Conservation (phyloP, 306 rosid species). For the Crotalaria pallida region DNA sequence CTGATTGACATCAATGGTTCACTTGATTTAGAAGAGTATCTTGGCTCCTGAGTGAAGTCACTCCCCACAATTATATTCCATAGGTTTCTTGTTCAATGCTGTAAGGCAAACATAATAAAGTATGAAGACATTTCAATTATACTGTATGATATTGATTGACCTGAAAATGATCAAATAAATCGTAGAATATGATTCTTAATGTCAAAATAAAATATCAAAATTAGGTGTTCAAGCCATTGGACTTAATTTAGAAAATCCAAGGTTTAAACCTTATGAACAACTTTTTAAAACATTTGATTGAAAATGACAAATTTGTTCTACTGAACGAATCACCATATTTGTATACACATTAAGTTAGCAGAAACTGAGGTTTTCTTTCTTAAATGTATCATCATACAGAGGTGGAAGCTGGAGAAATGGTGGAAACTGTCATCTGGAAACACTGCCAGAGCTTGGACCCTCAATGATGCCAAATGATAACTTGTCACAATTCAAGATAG, state of each 20-base stretch:
- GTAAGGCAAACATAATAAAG: not conserved
- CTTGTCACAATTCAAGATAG: slow-evolving; percentile 58
- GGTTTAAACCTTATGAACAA: not conserved
- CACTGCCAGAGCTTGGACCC: slow-evolving; percentile 70
- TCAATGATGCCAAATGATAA: slow-evolving; percentile 47
- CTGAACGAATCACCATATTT: not conserved
- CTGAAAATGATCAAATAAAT: too few relatives aligned
- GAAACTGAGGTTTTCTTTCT: slow-evolving; percentile 1
- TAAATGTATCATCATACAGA: slow-evolving; percentile 39
- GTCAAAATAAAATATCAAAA: too few relatives aligned
- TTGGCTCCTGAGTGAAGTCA: not conserved
- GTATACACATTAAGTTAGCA: not conserved
- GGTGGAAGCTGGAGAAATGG: slow-evolving; percentile 83
- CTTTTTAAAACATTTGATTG: not conserved
- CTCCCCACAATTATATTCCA: not conserved
- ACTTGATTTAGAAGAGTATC: not conserved
- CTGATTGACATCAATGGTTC: not conserved
- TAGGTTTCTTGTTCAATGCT: not conserved
- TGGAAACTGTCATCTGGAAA: slow-evolving; percentile 80
- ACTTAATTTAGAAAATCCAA: not conserved
- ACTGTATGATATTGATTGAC: too few relatives aligned
- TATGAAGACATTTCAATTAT: too few relatives aligned
- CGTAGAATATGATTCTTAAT: too few relatives aligned
- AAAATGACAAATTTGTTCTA: not conserved
- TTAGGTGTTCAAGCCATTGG: not conserved